These are phyloP conservation scores for Neonothopanus nambi DNA, from an alignment of 1,284 basidiomycete genomes.

Conservation along the genomic window DNA sequence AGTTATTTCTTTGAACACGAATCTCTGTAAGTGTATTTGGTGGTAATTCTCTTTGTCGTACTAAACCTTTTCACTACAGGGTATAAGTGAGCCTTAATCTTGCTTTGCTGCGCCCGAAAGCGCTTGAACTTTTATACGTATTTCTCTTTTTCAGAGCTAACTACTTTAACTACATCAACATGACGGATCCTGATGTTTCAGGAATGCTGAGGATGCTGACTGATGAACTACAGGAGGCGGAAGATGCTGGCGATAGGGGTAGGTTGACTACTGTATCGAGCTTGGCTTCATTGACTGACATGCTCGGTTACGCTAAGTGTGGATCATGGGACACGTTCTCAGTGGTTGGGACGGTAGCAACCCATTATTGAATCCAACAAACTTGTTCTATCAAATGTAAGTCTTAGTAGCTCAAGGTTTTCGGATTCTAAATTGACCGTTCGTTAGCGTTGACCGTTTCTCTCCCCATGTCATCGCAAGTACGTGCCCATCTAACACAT, in stretches of 20 bases:
- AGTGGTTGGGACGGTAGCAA: constrained; percentile 78
- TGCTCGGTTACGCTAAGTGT: constrained; percentile 45
- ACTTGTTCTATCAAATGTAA: constrained; percentile 64
- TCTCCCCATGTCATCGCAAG: constrained; percentile 80
- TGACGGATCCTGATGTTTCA: constrained; percentile 67
- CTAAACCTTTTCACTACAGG: constrained; percentile 29
- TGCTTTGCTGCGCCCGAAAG: neutral
- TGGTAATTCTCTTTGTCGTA: constrained; percentile 8
- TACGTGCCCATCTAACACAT: constrained; percentile 32
- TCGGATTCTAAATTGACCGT: constrained; percentile 8
- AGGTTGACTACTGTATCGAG: neutral
- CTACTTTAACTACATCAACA: constrained; percentile 78
- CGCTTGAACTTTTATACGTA: neutral
- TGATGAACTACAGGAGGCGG: constrained; percentile 77
- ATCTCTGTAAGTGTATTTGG: constrained; percentile 54
- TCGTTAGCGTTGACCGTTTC: constrained; percentile 72
- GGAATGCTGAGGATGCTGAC: constrained; percentile 81
- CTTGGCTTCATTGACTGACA: neutral
- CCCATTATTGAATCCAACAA: constrained; percentile 58
- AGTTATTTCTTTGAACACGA: constrained; percentile 77
- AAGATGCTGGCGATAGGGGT: constrained; percentile 71
- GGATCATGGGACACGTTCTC: constrained; percentile 80
- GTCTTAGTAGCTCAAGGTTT: neutral
- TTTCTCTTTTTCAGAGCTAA: constrained; percentile 46
- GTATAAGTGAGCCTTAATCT: constrained; percentile 40